These are phyloP conservation scores for Hemileccinum rubropunctum DNA, from an alignment of 768 basidiomycete genomes.

Conservation along the genomic window DNA sequence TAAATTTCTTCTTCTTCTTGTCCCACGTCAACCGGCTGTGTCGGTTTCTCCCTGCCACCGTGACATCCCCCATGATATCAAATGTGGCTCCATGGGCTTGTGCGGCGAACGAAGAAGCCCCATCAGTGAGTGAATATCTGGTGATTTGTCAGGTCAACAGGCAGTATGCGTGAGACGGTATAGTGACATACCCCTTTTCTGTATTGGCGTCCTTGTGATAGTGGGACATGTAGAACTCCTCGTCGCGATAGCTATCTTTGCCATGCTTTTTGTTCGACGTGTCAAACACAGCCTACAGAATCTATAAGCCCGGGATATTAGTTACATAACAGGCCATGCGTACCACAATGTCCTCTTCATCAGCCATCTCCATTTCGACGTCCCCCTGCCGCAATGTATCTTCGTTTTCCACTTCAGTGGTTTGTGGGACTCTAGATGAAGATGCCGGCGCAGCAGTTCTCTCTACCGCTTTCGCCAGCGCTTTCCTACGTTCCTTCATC, in stretches of 20 bases:
- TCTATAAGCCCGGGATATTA: conserved; percentile 1
- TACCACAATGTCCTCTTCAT: conserved; percentile 77
- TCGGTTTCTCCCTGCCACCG: conserved; percentile 53
- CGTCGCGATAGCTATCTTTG: conserved; percentile 63
- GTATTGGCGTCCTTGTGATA: conserved; percentile 82
- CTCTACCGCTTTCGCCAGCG: conserved; percentile 62
- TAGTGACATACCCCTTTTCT: conserved; percentile 78
- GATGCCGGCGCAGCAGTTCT: conserved; percentile 38
- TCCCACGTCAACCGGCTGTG: conserved; percentile 79
- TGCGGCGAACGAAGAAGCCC: conserved; percentile 79
- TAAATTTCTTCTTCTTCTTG: conserved; percentile 93
- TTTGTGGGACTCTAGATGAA: conserved; percentile 28
- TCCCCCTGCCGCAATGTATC: conserved; percentile 27
- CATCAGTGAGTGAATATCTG: conserved; percentile 88
- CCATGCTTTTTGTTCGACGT: conserved; percentile 42
- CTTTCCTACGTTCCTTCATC: conserved; percentile 87
- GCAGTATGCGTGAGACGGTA: not conserved
- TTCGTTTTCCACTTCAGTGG: conserved; percentile 34
- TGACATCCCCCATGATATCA: conserved; percentile 76
- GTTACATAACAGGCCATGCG: conserved; percentile 4
- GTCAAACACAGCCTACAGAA: conserved; percentile 63
- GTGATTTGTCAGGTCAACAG: not conserved
- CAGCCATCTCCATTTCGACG: conserved; percentile 62
- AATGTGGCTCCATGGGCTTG: conserved; percentile 81
- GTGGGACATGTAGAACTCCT: conserved; percentile 90